A percentile compares a stretch with the other conserved stretches of the same genome.
phyloP scores from a whole-genome alignment of 2,329 filamentous ascomycete species.

The Sporothrix protearum region DNA sequence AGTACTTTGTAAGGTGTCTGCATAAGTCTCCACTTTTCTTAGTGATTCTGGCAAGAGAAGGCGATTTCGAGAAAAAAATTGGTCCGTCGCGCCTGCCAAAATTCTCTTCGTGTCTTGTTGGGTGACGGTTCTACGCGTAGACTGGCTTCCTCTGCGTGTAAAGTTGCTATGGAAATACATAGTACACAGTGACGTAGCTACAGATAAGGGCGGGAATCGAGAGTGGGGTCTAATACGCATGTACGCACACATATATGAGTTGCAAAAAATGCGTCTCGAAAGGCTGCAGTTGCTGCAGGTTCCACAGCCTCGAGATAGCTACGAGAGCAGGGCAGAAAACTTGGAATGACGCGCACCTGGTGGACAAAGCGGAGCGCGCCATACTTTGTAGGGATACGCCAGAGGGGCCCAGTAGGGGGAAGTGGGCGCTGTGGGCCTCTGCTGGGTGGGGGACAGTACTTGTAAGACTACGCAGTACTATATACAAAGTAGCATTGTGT shows the following conservation, averaged over 20 bases:
- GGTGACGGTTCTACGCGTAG: background rate
- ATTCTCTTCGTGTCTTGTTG: background rate
- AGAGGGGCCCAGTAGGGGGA: background rate
- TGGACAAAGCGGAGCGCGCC: background rate
- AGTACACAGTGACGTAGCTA: background rate
- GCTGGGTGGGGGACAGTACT: background rate
- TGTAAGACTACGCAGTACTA: too few species aligned
- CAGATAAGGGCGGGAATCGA: too few species aligned
- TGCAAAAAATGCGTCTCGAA: background rate
- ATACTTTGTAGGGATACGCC: too few species aligned
- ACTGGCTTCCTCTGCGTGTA: background rate
- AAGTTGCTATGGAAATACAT: background rate
- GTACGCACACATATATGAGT: background rate
- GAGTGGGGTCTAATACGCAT: too few species aligned
- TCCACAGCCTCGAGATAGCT: slow-evolving; percentile 1
- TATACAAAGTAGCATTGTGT: background rate
- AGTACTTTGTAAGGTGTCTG: background rate
- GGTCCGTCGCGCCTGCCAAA: background rate
- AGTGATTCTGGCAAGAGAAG: background rate
- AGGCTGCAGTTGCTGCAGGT: background rate
- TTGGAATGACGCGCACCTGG: slow-evolving; percentile 11
- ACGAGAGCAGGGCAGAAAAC: background rate
- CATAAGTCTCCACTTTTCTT: slow-evolving; percentile 16
- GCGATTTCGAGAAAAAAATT: background rate
- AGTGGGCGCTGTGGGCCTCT: background rate